Base-by-base conservation (phyloP, 768 basidiomycete genomes). In the Suillus subalutaceus region DNA sequence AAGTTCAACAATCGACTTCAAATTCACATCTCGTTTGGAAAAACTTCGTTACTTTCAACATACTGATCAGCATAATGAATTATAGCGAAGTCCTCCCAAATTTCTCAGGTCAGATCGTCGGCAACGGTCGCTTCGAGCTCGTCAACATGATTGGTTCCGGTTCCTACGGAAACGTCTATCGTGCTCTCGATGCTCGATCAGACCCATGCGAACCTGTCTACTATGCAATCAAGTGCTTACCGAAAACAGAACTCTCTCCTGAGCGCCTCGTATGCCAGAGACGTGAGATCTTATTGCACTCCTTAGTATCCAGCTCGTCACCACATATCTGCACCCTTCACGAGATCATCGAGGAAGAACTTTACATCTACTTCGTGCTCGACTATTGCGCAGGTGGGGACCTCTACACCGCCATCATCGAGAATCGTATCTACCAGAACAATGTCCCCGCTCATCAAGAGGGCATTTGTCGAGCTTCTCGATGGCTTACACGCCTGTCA, bases 401-500 rank as follows among this genome's bases (percentile, higher is more conserved):
- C 75, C 76, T 95, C 58, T 92, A 90, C 71, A 82, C 77, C 63
- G 88, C 87, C n/a, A 90, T 93, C 76, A 89, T 86, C 67, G 81
- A 84, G 64, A 74, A 78, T 38, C 79, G 76, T 40, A 68, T 83
- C 48, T 92, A 87, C 73, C 78, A 83, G 57, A 83, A 85, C 53
- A 84, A 92, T 68, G 85, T 86, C 67, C 67, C 74, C 75, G 6
- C 83, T 90, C 67, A 86, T 94, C 80, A 89, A 85, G 73, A 74
- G 77, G 38, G 84, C 88, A 44, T 94, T 93, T 76, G 68, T 92
- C n/a, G 89, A 94, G 72, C 85, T 96, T 60, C 78, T 96, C 62
- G 91, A 93, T 68, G 91, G 91, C 1, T 86, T 96, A 52, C 83
- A 89, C 59, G 83, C 90, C 73, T 93, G 90, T 72, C 93, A 96